Conservation (phyloP, 495 filamentous ascomycete species). For the Immersiella caudata region DNA sequence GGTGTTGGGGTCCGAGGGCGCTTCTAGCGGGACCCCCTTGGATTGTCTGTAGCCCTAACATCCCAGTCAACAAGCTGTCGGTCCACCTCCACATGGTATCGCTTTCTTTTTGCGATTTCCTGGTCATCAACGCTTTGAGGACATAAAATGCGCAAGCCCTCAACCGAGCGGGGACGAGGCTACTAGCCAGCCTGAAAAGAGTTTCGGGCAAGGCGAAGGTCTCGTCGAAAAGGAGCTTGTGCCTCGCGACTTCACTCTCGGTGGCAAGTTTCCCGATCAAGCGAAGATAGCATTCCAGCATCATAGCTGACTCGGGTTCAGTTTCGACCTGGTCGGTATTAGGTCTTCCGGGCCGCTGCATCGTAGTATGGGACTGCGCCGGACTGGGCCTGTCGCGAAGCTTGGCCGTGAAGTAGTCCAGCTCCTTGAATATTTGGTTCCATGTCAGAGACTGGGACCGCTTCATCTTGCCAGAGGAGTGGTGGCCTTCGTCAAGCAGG, state of each 20-base stretch:
- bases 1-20: constrained; percentile 40
- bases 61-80: constrained; percentile 71
- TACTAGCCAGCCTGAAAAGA: constrained; percentile 69
- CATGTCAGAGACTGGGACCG: constrained; percentile 82
- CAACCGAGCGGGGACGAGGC: constrained; percentile 69
- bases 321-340: constrained; percentile 56
- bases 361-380: constrained; percentile 50
- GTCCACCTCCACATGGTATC: constrained; percentile 69
- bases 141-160: constrained; percentile 74
- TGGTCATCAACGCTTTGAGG: constrained; percentile 66
- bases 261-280: constrained; percentile 77
- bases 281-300: constrained; percentile 90
- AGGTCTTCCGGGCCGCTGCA: constrained; percentile 61
- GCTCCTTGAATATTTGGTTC: constrained; percentile 87
- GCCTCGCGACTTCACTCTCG: constrained; percentile 66
- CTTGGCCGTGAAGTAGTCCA: constrained; percentile 71
- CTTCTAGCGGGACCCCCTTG: constrained; percentile 39
- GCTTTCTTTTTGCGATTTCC: constrained; percentile 62
- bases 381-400: constrained; percentile 64
- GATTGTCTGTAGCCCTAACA: constrained; percentile 35
- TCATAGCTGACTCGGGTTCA: constrained; percentile 86
- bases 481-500: constrained; percentile 80
- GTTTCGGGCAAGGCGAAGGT: constrained; percentile 64
- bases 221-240: constrained; percentile 68
- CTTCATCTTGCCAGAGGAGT: constrained; percentile 72